These are phyloP conservation scores for Cordyceps javanica DNA, from an alignment of 2,329 filamentous ascomycete species.

Conservation along the genomic window DNA sequence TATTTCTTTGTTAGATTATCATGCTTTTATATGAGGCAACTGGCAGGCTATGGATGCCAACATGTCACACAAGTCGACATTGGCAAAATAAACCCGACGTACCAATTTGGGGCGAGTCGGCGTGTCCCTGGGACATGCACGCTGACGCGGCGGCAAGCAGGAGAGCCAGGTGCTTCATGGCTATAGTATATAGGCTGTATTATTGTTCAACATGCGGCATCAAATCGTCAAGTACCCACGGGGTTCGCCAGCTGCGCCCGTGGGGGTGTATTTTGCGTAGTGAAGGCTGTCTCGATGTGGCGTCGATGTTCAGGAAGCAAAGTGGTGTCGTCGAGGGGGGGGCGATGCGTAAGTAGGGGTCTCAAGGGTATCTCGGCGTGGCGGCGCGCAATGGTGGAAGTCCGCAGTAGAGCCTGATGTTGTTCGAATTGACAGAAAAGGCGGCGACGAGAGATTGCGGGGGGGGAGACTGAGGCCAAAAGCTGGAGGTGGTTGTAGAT, in stretches of 20 bases:
- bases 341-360: too few relatives aligned
- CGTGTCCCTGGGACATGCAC: not conserved
- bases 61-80: not conserved
- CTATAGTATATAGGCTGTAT: not conserved
- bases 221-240: not conserved
- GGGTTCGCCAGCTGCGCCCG: not conserved
- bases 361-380: too few relatives aligned
- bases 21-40: not conserved
- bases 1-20: not conserved
- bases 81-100: not conserved
- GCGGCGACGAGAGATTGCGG: not conserved
- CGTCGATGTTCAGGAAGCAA: not conserved
- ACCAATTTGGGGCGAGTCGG: not conserved
- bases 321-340: not conserved
- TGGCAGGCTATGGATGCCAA: not conserved
- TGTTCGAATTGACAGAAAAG: not conserved
- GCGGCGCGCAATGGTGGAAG: not conserved
- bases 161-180: conserved; percentile 5
- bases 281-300: not conserved
- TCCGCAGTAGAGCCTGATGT: not conserved
- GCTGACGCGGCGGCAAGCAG: conserved; percentile 2
- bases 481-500: not conserved
- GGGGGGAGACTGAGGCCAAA: not conserved
- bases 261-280: not conserved
- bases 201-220: not conserved